Base-by-base conservation (phyloP, 179 eudicot species). In the Gypsophila paniculata region DNA sequence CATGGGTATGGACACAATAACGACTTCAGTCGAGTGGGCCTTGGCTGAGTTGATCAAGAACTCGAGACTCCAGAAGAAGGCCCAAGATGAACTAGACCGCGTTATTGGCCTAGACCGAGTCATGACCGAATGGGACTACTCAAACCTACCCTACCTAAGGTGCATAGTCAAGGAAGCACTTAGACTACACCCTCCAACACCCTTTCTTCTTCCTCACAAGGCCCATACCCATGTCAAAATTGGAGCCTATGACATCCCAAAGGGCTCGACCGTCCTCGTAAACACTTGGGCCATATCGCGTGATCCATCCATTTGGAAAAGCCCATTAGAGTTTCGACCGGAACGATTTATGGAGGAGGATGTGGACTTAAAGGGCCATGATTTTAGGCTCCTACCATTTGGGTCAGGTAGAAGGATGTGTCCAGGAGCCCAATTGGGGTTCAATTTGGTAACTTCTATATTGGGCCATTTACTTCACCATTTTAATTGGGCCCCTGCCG, bases 261-360 rank as follows among this genome's bases (percentile, higher is more conserved):
- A 80, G 72, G 91, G 86, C n/a, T 78, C 96, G 1, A 83, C 66
- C 48, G 82, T 90, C 51, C 84, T 82, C 14, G 79, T 86, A 4
- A 90, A 90, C 14, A 83, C 84, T n/a, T 82, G 88, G 86, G 89
- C 90, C 7, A 79, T 90, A 8, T 90, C 86, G 8, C 90, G 86
- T 5, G 96, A 89, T 19, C 86, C 96, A 0, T 32, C 67, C 0
- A 69, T 79, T 18, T 89, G 91, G 96, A 79, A 80, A 63, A 72
- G 62, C 65, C 90, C 91, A 6, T 39, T 74, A 9, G 89, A 88
- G 65, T 90, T 88, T 57, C 70, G 86, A 8, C 96, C 96, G 0
- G 96, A 90, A 53, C 75, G 96, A 75, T 90, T 86, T 73, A 34
- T 81, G 15, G 87, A 86, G 65, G 90, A 86, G 62, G 91, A 89